Percentiles rank a stretch among this genome's conserved stretches.
Evolutionary conservation across 495 filamentous ascomycete genomes (phyloP).

Genomic region (Hyaloscypha bicolor): DNA sequence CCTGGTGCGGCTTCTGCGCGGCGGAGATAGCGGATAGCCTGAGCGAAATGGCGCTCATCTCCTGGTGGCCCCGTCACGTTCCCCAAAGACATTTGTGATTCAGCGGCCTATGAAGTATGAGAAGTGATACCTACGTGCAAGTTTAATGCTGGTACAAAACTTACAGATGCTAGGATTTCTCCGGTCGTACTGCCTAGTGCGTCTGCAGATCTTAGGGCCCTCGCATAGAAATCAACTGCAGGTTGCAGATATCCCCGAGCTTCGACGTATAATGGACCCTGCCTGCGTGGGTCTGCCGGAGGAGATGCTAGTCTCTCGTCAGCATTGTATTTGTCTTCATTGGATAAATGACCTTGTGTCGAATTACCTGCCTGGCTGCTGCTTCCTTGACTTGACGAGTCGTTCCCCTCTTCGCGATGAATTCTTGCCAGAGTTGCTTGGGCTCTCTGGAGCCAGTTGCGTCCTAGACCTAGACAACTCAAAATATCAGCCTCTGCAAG

Average conservation of each 20-base stretch:
- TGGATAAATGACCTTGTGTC: not conserved
- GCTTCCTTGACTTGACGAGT: constrained; percentile 36
- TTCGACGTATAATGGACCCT: constrained; percentile 45
- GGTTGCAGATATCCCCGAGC: constrained; percentile 49
- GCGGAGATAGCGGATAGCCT: constrained; percentile 50
- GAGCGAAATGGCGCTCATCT: constrained; percentile 46
- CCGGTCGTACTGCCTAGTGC: constrained; percentile 41
- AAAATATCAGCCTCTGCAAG: constrained; percentile 6
- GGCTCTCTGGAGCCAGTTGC: constrained; percentile 51
- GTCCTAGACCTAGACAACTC: constrained; percentile 44
- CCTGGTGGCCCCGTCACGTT: constrained; percentile 48
- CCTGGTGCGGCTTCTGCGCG: constrained; percentile 40
- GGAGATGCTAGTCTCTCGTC: constrained; percentile 43
- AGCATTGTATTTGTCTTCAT: constrained; percentile 33
- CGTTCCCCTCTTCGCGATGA: constrained; percentile 44
- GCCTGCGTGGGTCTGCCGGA: constrained; percentile 22
- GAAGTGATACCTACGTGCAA: not conserved
- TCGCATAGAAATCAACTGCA: constrained; percentile 49
- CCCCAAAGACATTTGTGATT: constrained; percentile 55
- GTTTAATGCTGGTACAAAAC: constrained; percentile 15
- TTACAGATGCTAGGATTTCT: constrained; percentile 45
- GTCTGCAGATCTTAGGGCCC: constrained; percentile 44
- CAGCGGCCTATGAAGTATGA: constrained; percentile 42
- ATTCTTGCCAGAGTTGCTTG: constrained; percentile 51
- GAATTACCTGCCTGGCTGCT: constrained; percentile 34